Base-by-base conservation (phyloP, 2,329 filamentous ascomycete species). In the Fusarium sp. region DNA sequence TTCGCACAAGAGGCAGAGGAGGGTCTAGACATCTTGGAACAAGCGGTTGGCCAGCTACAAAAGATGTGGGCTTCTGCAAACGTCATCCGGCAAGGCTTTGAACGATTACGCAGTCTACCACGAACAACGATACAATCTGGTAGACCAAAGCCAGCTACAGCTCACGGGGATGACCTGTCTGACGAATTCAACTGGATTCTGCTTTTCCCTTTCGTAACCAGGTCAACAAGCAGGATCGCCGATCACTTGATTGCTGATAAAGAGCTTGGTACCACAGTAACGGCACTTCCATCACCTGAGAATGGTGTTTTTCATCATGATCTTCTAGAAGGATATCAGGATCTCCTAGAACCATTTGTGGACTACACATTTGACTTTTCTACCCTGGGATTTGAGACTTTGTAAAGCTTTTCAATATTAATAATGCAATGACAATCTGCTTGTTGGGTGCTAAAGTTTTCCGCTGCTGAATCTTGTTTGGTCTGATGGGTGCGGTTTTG, bases 11-110 rank as follows among this genome's bases (percentile, higher is more conserved):
- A 76, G 63, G 74, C 74, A 2, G 72, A 76, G 14, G 74, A 76
- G 10, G 63, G 72, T 0, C 5, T 76, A 0, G 74, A 76, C 2
- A 73, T 76, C 6, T 20, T 76, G 2, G 66, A 70, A 10, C 69
- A 76, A 27, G 74, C 74, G 4, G 74, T 76, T 4, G 56, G 61
- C 0, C 74, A 76, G 14, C 63, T 76, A 1, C 72, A 76, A 12
- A 45, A 76, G 10, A 76, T 76, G 74, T 76, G 74, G 74, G 74
- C 74, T 50, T 76, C 74, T 14, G 74, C 72, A 0, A 76, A 76
- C 15, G 65, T 76, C 1, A 76, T 76, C 1, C 33, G 63, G 2
- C 74, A 76, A 64, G 74, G 74, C 1, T 76, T 76, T 6, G 72
- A 76, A 43, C 70, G 74, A 7, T 43, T 76, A 2, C 65, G 74